A percentile compares a stretch with the other conserved stretches of the same genome.
Evolutionary conservation across 1,284 basidiomycete species (phyloP).

Genomic region (Marasmius sp.): DNA sequence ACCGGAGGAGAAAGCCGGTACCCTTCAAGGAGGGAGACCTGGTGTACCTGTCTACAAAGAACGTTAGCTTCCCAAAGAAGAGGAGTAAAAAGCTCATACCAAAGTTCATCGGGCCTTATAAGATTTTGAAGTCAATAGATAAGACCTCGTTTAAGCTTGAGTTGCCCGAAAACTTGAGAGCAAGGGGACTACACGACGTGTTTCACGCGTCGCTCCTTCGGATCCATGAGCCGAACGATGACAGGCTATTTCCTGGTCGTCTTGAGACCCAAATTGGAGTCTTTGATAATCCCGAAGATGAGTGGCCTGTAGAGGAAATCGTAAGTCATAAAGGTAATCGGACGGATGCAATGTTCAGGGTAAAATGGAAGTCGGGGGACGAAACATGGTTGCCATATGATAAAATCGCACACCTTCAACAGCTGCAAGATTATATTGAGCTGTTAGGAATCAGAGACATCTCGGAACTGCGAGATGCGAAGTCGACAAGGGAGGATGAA

Average conservation of each 20-base stretch:
- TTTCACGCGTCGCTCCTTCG: conserved; percentile 28
- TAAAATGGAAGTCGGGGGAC: conserved; percentile 26
- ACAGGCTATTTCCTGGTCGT: conserved; percentile 23
- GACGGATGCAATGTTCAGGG: conserved; percentile 16
- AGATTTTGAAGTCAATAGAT: conserved; percentile 20
- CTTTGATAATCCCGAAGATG: conserved; percentile 11
- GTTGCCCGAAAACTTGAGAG: conserved; percentile 21
- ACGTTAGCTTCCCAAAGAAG: conserved; percentile 26
- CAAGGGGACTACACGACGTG: conserved; percentile 24
- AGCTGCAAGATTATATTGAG: conserved; percentile 18
- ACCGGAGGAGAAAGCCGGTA: conserved; percentile 14
- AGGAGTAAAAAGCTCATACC: conserved; percentile 25
- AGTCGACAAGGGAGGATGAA: too few species aligned
- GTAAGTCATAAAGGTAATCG: conserved; percentile 18
- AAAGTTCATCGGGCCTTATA: conserved; percentile 32
- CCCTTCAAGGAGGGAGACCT: conserved; percentile 25
- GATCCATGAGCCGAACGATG: conserved; percentile 28
- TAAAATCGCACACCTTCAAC: conserved; percentile 10
- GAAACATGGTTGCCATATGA: conserved; percentile 21
- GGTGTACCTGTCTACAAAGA: conserved; percentile 30
- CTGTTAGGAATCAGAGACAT: not conserved
- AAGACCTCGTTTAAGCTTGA: conserved; percentile 25
- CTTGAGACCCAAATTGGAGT: conserved; percentile 13
- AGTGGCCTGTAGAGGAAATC: conserved; percentile 21
- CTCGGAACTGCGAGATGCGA: not conserved